Evolutionary conservation across 2,329 filamentous ascomycete species (phyloP), one percentile per base, ranked within the genome.

Genomic region (Cordyceps fumosorosea): DNA sequence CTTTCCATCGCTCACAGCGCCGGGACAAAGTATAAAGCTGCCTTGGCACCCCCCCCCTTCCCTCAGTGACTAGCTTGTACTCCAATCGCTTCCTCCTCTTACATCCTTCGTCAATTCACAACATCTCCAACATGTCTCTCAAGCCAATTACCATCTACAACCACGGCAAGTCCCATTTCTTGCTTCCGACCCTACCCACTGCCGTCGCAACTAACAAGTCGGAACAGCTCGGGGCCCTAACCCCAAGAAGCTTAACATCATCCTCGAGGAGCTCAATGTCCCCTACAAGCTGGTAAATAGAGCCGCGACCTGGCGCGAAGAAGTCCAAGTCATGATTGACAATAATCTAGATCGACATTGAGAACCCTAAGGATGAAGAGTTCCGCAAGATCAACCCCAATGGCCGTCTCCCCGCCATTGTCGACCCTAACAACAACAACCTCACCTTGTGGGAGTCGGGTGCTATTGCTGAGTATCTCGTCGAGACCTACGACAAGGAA

Each of bases 201-300:
- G 8, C 10, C 26, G 18, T 26, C n/a, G 48, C 34, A 60, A 7
- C 57, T 60, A 40, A 60, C 48, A 32, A 11, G n/a, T n/a, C 40
- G 40, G 3, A 16, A n/a, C 29, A 62, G 62, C 62, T 12, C 48
- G 64, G 50, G 64, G 64, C 22, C 62, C 62, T 50, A 65, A 65
- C 57, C 64, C 64, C 22, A 57, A 54, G 48, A 61, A 63, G 67
- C 71, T 62, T 56, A 55, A 58, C 57, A 63, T 66, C 11, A 48
- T 68, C 4, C 47, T 69, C 7, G 67, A 69, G 47, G 68, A 70
- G 60, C 63, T 71, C 3, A 64, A 53, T 14, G 32, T 71, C 1
- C 63, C 65, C 18, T 71, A 70, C 55, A 63, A 4, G 22, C 64
- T 66, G 56, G 71, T 71, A 65, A 42, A 52, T 1, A 20, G 3